Base-by-base conservation (phyloP, 306 rosid genomes). In the Gastrolobium bilobum region DNA sequence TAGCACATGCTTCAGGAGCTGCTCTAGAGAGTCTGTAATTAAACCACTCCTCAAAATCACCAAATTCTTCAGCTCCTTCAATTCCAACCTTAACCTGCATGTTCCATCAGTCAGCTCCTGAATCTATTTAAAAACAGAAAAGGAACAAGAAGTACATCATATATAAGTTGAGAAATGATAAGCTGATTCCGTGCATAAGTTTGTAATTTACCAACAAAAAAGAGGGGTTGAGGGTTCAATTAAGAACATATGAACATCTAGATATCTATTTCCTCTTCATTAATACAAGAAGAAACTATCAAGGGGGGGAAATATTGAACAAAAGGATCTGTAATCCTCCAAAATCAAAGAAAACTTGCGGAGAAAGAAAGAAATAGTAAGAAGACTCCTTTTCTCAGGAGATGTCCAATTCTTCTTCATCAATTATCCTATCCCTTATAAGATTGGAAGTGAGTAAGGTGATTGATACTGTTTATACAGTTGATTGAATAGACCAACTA, bases 1-100 rank as follows among this genome's bases (percentile, higher is more conserved):
- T 82, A 9, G 97, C 97, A 37, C 96, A 92, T 15, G 96, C 87
- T 86, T 90, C 97, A 47, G 96, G 96, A 56, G 97, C 97, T 70
- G 97, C 97, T 86, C 97, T 87, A 29, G 92, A 92, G 54, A 92
- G 88, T 48, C 97, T 87, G 73, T 90, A 90, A 78, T 92, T 90
- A 74, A 92, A 92, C 96, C 93, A 89, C 88, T 83, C 96, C 79
- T 92, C 97, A 57, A 48, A 83, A 20, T 92, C 96, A 13, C 87
- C 97, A 53, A 80, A 92, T 77, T 89, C 82, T 71, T 90, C 90
- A 53, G 92, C 97, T 60, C 96, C 93, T 84, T 79, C 86, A 30
- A 87, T 70, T 53, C 87, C 93, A 62, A 89, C 68, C 79, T 92
- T 92, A 42, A 92, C 89, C 97, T 90, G 89, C 86, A 86, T 11